phyloP scores from a whole-genome alignment of 345 rosid species.

The Stellera chamaejasme region DNA sequence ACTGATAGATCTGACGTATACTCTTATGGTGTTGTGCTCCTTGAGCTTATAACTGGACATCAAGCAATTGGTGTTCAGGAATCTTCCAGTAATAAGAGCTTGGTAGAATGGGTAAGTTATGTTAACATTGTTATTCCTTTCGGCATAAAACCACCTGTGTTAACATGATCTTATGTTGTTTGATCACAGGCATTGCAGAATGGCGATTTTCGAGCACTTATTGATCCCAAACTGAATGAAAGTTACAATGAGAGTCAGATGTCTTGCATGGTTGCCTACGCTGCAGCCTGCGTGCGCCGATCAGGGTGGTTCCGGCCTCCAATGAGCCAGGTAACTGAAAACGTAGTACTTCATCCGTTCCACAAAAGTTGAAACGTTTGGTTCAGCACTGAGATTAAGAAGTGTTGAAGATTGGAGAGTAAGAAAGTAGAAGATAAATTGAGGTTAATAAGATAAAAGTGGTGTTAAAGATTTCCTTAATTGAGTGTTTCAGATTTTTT shows the following conservation, averaged over 20 bases:
- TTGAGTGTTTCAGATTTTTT: no score
- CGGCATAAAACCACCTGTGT: background rate
- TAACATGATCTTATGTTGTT: background rate
- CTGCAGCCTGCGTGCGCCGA: conserved; percentile 73
- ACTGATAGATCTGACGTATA: conserved; percentile 77
- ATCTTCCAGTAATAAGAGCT: conserved; percentile 36
- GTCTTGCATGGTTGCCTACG: conserved; percentile 58
- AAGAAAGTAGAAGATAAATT: no score
- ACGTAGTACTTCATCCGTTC: background rate
- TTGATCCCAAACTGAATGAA: conserved; percentile 42
- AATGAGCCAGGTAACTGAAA: conserved; percentile 67
- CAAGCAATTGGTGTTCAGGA: conserved; percentile 40
- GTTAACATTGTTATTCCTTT: background rate
- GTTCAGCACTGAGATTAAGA: no score
- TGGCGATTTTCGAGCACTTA: conserved; percentile 15
- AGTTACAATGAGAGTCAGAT: conserved; percentile 40
- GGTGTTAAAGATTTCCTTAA: background rate
- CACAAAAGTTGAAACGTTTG: no score
- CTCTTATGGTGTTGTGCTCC: conserved; percentile 68
- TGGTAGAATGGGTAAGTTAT: conserved; percentile 65
- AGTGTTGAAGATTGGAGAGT: no score
- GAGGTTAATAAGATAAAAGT: background rate
- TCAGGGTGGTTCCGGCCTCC: conserved; percentile 64
- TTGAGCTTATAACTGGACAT: conserved; percentile 70
- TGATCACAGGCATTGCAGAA: conserved; percentile 49